A percentile compares a stretch with the other conserved stretches of the same genome.
These are phyloP conservation scores for Penicillium sp. DNA, from an alignment of 2,329 filamentous ascomycete genomes.

Conservation along the genomic window DNA sequence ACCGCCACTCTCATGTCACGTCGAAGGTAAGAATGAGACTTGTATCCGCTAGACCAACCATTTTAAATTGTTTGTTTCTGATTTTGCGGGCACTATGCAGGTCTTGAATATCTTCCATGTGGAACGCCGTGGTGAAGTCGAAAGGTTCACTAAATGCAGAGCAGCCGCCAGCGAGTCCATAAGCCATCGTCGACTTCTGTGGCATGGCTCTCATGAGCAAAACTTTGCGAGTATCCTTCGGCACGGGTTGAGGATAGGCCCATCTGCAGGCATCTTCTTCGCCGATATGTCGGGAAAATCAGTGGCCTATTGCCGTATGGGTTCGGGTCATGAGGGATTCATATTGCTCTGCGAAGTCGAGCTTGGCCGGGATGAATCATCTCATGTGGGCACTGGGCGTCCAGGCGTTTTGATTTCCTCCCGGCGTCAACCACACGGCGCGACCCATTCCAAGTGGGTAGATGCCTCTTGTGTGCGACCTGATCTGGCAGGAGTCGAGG, in stretches of 20 bases:
- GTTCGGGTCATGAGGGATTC: neutral
- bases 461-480: neutral
- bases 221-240: neutral
- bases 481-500: neutral
- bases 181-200: neutral
- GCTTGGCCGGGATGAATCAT: neutral
- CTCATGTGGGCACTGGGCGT: neutral
- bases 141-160: neutral
- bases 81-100: neutral
- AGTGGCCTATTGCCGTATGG: neutral
- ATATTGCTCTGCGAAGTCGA: neutral
- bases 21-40: too few relatives aligned
- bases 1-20: too few relatives aligned
- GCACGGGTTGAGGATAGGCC: neutral
- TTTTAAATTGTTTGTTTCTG: too few relatives aligned
- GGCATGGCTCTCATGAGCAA: neutral
- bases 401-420: neutral
- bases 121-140: neutral
- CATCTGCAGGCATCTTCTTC: neutral
- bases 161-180: neutral
- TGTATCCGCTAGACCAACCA: too few relatives aligned
- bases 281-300: neutral
- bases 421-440: neutral
- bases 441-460: neutral
- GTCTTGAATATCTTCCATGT: constrained; percentile 1